phyloP scores from a whole-genome alignment of 805 yeast species.

The Saturnispora halmiae region DNA sequence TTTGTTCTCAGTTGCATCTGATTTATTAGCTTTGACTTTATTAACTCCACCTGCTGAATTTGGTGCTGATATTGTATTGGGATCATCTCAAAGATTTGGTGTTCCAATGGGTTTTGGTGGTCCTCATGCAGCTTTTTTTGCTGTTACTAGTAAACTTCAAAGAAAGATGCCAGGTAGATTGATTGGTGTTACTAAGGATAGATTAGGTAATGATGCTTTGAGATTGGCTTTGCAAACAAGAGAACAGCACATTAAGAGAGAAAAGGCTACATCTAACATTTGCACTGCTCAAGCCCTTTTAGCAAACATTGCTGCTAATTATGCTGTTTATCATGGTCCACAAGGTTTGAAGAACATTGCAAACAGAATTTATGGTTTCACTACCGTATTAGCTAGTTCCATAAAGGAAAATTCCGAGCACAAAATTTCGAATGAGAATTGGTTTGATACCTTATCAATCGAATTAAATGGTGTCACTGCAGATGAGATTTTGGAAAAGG shows the following conservation, averaged over 20 bases:
- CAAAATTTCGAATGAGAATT: constrained; percentile 16
- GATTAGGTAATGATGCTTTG: constrained; percentile 81
- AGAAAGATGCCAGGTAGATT: constrained; percentile 96
- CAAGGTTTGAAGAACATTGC: constrained; percentile 77
- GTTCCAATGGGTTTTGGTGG: constrained; percentile 98
- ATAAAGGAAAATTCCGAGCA: constrained; percentile 42
- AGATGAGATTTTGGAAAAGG: constrained; percentile 45
- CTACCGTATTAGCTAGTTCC: constrained; percentile 58
- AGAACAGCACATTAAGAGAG: constrained; percentile 96
- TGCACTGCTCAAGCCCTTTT: constrained; percentile 96
- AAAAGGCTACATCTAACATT: constrained; percentile 94
- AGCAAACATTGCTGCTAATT: constrained; percentile 93
- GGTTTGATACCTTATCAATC: constrained; percentile 80
- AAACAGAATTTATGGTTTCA: constrained; percentile 59
- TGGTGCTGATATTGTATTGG: constrained; percentile 89
- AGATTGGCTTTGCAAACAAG: constrained; percentile 94
- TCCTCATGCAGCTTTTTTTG: constrained; percentile 96
- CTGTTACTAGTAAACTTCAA: constrained; percentile 70
- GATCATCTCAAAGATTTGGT: constrained; percentile 92
- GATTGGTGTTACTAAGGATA: constrained; percentile 86
- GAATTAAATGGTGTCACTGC: constrained; percentile 42
- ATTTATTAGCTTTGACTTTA: constrained; percentile 78
- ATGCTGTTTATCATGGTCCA: constrained; percentile 95
- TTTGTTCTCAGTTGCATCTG: constrained; percentile 79
- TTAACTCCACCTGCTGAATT: constrained; percentile 75